A percentile compares a stretch with the other conserved stretches of the same genome.
Evolutionary conservation across 1,284 basidiomycete genomes (phyloP).

Genomic region (Ganoderma lingzhi): DNA sequence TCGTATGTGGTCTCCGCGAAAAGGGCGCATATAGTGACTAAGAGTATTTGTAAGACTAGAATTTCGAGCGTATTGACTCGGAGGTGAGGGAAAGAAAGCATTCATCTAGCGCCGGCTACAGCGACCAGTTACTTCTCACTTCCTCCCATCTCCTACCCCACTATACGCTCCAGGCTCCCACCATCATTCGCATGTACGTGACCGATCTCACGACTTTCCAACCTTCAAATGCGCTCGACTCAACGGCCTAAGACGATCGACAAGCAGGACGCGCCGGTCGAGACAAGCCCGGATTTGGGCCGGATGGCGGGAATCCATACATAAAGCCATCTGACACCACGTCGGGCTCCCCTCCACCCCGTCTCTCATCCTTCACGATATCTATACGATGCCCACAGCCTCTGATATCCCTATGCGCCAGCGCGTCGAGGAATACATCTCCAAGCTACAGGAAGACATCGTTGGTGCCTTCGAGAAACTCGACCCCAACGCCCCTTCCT

Average conservation of each 20-base stretch:
- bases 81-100: no score
- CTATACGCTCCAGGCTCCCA: background rate
- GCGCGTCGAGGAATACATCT: conserved; percentile 84
- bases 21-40: no score
- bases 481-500: conserved; percentile 75
- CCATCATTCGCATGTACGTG: background rate
- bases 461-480: conserved; percentile 82
- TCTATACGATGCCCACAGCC: conserved; percentile 23
- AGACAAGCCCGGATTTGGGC: conserved; percentile 29
- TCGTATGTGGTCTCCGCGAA: no score
- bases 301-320: conserved; percentile 19
- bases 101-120: no score
- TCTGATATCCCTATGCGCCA: conserved; percentile 71
- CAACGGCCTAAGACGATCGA: background rate
- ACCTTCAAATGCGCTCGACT: background rate
- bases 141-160: no score
- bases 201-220: background rate
- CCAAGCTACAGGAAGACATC: conserved; percentile 84
- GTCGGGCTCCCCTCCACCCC: conserved; percentile 13
- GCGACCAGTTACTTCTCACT: no score
- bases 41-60: no score
- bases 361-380: background rate
- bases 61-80: no score
- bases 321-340: conserved; percentile 3
- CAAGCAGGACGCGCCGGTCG: conserved; percentile 11